Percentiles rank a stretch among this genome's conserved stretches.
Evolutionary conservation across 495 filamentous ascomycete genomes (phyloP).

Genomic region (Talaromyces trachyspermus): DNA sequence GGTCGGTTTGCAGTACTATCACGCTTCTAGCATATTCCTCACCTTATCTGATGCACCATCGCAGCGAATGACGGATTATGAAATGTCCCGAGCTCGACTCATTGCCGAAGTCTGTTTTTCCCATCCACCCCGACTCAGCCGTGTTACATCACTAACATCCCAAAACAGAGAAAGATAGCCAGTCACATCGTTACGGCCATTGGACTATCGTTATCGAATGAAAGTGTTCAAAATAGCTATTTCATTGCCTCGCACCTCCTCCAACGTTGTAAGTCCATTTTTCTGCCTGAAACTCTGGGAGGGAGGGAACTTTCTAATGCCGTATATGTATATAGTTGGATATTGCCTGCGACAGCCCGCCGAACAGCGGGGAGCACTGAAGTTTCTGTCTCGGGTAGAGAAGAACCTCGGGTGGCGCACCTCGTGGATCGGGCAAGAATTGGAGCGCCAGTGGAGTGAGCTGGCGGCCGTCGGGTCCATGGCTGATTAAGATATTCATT

Average conservation of each 20-base stretch:
- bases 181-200: constrained; percentile 25
- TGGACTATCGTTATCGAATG: constrained; percentile 30
- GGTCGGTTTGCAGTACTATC: constrained; percentile 33
- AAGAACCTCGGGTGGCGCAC: constrained; percentile 29
- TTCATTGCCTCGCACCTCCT: constrained; percentile 34
- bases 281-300: not conserved
- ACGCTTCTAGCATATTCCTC: constrained; percentile 27
- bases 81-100: constrained; percentile 21
- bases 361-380: constrained; percentile 25
- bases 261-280: constrained; percentile 27
- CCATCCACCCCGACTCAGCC: not conserved
- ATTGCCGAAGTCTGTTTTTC: constrained; percentile 21
- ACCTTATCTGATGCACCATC: constrained; percentile 21
- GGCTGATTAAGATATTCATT: not conserved
- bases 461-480: constrained; percentile 14
- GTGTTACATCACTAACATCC: not conserved
- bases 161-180: constrained; percentile 22
- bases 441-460: constrained; percentile 26
- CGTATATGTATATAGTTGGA: constrained; percentile 22
- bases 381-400: constrained; percentile 24
- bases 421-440: constrained; percentile 22
- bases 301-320: not conserved
- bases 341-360: constrained; percentile 24
- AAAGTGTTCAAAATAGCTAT: constrained; percentile 32
- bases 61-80: constrained; percentile 19